Evolutionary conservation across 2,329 filamentous ascomycete genomes (phyloP).

Genomic region (Colletotrichum magnum): DNA sequence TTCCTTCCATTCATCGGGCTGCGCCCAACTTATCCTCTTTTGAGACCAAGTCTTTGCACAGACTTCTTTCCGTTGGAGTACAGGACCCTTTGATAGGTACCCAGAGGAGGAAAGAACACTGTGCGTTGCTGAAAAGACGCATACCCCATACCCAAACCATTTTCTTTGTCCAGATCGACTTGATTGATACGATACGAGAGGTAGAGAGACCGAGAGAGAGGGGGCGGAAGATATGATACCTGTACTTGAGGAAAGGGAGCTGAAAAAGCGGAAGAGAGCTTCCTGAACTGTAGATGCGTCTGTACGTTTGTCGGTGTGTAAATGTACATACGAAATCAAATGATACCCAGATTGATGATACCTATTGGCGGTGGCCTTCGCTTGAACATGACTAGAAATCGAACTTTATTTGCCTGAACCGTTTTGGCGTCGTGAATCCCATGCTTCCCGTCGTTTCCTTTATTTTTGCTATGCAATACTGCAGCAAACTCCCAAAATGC

Average conservation of each 20-base stretch:
- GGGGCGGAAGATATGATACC: slow-evolving; percentile 4
- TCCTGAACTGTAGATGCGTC: not conserved
- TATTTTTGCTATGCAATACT: slow-evolving; percentile 29
- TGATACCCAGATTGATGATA: slow-evolving; percentile 36
- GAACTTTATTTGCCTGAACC: slow-evolving; percentile 1
- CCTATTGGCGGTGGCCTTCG: slow-evolving; percentile 1
- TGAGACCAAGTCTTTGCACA: too few species aligned
- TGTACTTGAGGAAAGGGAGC: not conserved
- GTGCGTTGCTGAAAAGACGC: not conserved
- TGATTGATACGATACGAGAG: not conserved
- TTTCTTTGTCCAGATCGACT: not conserved
- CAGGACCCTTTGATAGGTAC: too few species aligned
- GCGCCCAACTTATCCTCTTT: too few species aligned
- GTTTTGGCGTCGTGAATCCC: slow-evolving; percentile 21
- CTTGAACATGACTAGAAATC: not conserved
- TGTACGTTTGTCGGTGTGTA: not conserved
- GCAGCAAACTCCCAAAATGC: not conserved
- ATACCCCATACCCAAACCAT: not conserved
- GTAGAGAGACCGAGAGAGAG: not conserved
- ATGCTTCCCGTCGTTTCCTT: slow-evolving; percentile 11
- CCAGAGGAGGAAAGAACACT: not conserved
- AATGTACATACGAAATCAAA: slow-evolving; percentile 17
- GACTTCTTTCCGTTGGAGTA: too few species aligned
- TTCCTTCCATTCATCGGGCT: too few species aligned
- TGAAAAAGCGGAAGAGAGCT: slow-evolving; percentile 1